A percentile compares a stretch with the other conserved stretches of the same genome.
Evolutionary conservation across 495 filamentous ascomycete species (phyloP).

Genomic region (Cercophora sp.): DNA sequence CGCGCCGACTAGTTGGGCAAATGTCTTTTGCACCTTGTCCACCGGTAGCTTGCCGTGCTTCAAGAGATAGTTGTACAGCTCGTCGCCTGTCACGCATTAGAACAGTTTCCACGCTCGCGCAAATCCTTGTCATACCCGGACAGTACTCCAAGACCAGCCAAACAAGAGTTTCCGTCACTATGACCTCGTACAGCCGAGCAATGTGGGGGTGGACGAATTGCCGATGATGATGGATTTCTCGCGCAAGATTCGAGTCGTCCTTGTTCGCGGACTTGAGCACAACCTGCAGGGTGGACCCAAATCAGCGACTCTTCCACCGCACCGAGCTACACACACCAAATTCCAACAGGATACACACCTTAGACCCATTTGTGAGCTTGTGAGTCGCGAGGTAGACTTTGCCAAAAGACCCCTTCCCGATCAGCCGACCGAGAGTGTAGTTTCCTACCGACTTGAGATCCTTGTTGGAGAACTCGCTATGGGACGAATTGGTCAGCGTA

Average conservation of each 20-base stretch:
- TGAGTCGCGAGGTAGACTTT: slow-evolving; percentile 96
- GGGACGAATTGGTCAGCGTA: slow-evolving; percentile 19
- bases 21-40: slow-evolving; percentile 91
- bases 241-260: slow-evolving; percentile 88
- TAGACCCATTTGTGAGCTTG: slow-evolving; percentile 97
- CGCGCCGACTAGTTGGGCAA: slow-evolving; percentile 91
- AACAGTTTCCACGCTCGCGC: not conserved
- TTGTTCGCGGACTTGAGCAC: slow-evolving; percentile 97
- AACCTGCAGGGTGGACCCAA: slow-evolving; percentile 52
- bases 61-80: slow-evolving; percentile 92
- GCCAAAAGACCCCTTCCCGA: slow-evolving; percentile 96
- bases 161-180: slow-evolving; percentile 89
- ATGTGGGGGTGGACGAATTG: slow-evolving; percentile 98
- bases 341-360: slow-evolving; percentile 64
- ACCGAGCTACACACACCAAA: no score
- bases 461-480: slow-evolving; percentile 88
- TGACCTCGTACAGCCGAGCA: slow-evolving; percentile 92
- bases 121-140: slow-evolving; percentile 60
- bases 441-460: slow-evolving; percentile 91
- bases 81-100: slow-evolving; percentile 64
- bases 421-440: slow-evolving; percentile 84
- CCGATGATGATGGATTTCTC: slow-evolving; percentile 97
- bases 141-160: slow-evolving; percentile 98
- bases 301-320: no score
- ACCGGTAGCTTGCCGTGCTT: slow-evolving; percentile 77